Evolutionary conservation across 73 alveolate genomes (phyloP), one percentile per base, ranked within the genome.

Genomic region (Stentor roeselii): DNA sequence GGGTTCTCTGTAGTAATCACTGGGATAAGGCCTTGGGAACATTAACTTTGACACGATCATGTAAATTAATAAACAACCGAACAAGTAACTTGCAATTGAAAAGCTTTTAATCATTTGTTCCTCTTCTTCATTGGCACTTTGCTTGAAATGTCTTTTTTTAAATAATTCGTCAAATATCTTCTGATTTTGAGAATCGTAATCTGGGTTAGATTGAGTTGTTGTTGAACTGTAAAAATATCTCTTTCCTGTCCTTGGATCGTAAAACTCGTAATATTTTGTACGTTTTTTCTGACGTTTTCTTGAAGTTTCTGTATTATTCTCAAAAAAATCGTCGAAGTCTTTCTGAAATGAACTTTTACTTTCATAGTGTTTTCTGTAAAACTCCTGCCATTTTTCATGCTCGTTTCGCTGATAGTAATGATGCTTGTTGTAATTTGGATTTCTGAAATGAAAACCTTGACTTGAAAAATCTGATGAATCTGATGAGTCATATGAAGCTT

Each of bases 191-290:
- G 21, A 27, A 2, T 32, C 80, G 11, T 67, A 32, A 67, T 67
- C 37, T 30, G 27, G 15, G 41, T 21, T 27, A 67, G 21, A 27
- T 1, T 2, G 21, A n/a, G 21, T 34, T 2, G 21, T 32, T 34
- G 21, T 32, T 1, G 21, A 67, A 27, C 42, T 30, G 34, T 67
- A 67, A 67, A 27, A 67, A 67, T 36, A 14, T 32, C 37, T 67
- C 34, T 34, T 67, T 2, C 80, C 80, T 30, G 80, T 67, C 27
- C n/a, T 21, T 0, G 80, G 80, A 32, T 67, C 37, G 34, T 67
- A 67, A 67, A 0, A 67, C 37, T 67, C 80, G 34, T 67, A 67
- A 32, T 67, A 67, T 21, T 67, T 11, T 30, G 80, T 67, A 21
- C 34, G 21, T 67, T 34, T 67, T 67, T 67, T 50, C 6, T 6